Evolutionary conservation across 257 asterid species (phyloP), one percentile per base, ranked within the genome.

Genomic region (Lycium ferocissimum): DNA sequence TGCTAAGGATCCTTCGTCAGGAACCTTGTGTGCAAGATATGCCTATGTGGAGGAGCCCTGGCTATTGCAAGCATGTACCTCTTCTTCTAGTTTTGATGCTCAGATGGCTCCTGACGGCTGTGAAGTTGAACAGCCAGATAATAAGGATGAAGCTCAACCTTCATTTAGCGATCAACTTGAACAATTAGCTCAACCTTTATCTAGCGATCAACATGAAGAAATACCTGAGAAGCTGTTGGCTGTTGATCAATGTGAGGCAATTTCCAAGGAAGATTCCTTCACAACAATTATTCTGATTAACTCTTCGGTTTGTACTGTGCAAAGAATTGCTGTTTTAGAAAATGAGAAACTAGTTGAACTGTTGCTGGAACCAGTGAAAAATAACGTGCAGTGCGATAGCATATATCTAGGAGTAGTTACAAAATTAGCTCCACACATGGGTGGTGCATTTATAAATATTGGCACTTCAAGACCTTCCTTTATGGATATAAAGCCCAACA

Each of bases 391-490:
- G 87, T 94, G 97, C 84, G 98, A 93, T 87, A 97, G 96, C 85
- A 94, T 97, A 82, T 97, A 94, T 87, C 87, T 97, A 81, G 99
- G 98, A 83, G 93, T 93, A 83, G 90, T 97, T 85, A 94, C 98
- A 57, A 92, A 93, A 88, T 88, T 97, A 87, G 97, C 82, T 85
- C 99, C 98, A 20, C 95, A 95, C 79, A 97, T 97, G 98, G 95
- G 98, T 18, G 98, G 98, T 70, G 98, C 98, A 84, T 97, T 97
- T 89, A 97, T 97, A 89, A 94, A 97, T 91, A 97, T 95, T 83
- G 99, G 99, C 84, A 88, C 94, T 87, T 88, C 94, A 58, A 91
- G 97, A 87, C 92, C 95, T 76, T 92, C 98, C 87, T 91, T 97
- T 85, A 95, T 97, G 98, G 98, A 93, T 85, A 92, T 95, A 87